These are phyloP conservation scores for Penicillium sp. DNA, from an alignment of 2,329 filamentous ascomycete genomes.

Conservation along the genomic window DNA sequence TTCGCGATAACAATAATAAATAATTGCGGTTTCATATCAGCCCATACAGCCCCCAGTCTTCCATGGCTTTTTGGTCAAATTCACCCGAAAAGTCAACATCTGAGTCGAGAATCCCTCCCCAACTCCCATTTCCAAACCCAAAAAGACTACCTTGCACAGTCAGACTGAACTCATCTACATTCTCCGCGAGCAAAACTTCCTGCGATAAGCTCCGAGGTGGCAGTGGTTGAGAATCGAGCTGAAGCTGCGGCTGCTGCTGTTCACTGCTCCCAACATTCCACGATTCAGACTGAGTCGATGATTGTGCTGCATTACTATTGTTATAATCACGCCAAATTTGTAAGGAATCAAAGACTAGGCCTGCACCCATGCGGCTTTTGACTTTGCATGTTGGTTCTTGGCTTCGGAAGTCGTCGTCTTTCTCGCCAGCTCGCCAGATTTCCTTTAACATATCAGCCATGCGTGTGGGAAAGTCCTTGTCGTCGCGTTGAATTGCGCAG, in stretches of 20 bases:
- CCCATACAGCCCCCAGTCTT: background rate
- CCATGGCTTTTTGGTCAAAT: background rate
- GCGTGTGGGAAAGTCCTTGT: slow-evolving; percentile 2
- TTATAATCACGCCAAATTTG: background rate
- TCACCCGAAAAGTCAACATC: background rate
- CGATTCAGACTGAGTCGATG: background rate
- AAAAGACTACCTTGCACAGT: background rate
- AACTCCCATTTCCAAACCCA: background rate
- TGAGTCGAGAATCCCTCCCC: background rate
- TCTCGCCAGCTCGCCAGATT: background rate
- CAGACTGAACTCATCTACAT: background rate
- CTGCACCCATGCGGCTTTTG: background rate
- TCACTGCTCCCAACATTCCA: background rate
- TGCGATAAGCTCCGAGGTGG: background rate
- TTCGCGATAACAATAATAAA: too few relatives aligned
- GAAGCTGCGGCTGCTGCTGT: background rate
- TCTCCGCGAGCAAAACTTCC: background rate
- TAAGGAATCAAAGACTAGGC: background rate
- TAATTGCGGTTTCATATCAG: background rate
- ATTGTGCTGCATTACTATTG: background rate
- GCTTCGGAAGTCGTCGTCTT: background rate
- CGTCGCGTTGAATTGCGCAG: background rate
- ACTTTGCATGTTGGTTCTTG: background rate
- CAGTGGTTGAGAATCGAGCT: background rate
- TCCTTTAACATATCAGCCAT: slow-evolving; percentile 1